Percentiles rank a stretch among this genome's conserved stretches.
phyloP scores from a whole-genome alignment of 2,329 filamentous ascomycete genomes.

The Pseudocercospora fuligena region DNA sequence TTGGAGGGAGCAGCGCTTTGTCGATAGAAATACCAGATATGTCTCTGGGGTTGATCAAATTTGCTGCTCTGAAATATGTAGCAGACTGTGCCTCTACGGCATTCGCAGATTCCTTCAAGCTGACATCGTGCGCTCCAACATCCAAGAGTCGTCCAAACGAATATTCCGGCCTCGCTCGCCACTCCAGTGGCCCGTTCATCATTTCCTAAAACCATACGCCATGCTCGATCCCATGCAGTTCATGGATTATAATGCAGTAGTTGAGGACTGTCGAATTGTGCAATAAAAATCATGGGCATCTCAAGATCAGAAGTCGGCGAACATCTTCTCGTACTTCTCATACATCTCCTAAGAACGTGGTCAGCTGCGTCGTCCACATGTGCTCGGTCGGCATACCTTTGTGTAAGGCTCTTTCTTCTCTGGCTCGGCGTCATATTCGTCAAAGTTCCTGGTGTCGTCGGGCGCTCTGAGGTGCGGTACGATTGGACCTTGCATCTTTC shows the following conservation, averaged over 20 bases:
- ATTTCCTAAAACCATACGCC: conserved; percentile 24
- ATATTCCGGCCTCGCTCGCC: conserved; percentile 2
- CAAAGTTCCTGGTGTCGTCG: conserved; percentile 80
- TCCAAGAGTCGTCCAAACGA: conserved; percentile 18
- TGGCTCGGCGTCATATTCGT: conserved; percentile 79
- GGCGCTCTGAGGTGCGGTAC: conserved; percentile 73
- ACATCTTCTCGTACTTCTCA: conserved; percentile 71
- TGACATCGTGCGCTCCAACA: conserved; percentile 1
- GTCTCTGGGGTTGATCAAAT: conserved; percentile 4
- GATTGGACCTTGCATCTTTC: conserved; percentile 71
- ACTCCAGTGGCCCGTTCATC: neutral
- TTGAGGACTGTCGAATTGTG: conserved; percentile 12
- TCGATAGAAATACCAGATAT: neutral
- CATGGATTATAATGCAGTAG: conserved; percentile 26
- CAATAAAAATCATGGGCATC: neutral
- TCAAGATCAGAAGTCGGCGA: conserved; percentile 67
- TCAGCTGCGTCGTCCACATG: neutral
- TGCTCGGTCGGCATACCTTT: conserved; percentile 41
- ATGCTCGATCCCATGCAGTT: conserved; percentile 25
- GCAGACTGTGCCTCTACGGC: neutral
- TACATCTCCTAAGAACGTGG: conserved; percentile 58
- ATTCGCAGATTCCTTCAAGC: neutral
- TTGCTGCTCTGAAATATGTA: conserved; percentile 10
- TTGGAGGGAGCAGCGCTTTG: neutral
- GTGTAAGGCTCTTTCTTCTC: conserved; percentile 69